These are phyloP conservation scores for Cladosporium halotolerans DNA, from an alignment of 2,329 filamentous ascomycete species.

Conservation along the genomic window DNA sequence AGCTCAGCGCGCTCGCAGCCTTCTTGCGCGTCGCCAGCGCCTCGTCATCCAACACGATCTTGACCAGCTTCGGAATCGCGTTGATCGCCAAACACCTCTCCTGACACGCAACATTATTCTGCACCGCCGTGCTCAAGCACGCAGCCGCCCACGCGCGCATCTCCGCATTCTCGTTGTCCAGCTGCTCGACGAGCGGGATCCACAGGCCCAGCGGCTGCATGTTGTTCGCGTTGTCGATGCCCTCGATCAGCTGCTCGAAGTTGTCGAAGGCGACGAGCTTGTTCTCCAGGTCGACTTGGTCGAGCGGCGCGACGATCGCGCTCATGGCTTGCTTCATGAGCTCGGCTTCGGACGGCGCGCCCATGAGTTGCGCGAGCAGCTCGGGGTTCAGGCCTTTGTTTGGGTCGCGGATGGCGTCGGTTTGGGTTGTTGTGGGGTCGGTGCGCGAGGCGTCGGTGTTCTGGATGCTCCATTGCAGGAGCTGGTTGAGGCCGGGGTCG, in stretches of 20 bases:
- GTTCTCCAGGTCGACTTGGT: conserved; percentile 61
- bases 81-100: conserved; percentile 60
- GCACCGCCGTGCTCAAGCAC: conserved; percentile 89
- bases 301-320: conserved; percentile 54
- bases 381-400: conserved; percentile 56
- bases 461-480: conserved; percentile 72
- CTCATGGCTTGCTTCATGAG: conserved; percentile 83
- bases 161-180: conserved; percentile 63
- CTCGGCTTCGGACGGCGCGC: conserved; percentile 82
- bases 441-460: conserved; percentile 46
- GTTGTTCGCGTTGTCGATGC: conserved; percentile 95
- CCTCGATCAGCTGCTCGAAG: conserved; percentile 86
- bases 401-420: conserved; percentile 26
- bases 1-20: conserved; percentile 83
- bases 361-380: conserved; percentile 66
- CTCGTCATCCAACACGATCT: conserved; percentile 56
- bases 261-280: conserved; percentile 87
- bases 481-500: conserved; percentile 52
- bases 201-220: conserved; percentile 73
- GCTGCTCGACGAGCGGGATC: conserved; percentile 67
- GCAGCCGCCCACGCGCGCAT: conserved; percentile 83
- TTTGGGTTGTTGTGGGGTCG: conserved; percentile 22
- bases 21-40: conserved; percentile 68
- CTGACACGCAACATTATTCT: conserved; percentile 87
- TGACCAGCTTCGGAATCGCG: conserved; percentile 64